Evolutionary conservation across 208 protist species (phyloP).

Genomic region (Naegleria lovaniensis): DNA sequence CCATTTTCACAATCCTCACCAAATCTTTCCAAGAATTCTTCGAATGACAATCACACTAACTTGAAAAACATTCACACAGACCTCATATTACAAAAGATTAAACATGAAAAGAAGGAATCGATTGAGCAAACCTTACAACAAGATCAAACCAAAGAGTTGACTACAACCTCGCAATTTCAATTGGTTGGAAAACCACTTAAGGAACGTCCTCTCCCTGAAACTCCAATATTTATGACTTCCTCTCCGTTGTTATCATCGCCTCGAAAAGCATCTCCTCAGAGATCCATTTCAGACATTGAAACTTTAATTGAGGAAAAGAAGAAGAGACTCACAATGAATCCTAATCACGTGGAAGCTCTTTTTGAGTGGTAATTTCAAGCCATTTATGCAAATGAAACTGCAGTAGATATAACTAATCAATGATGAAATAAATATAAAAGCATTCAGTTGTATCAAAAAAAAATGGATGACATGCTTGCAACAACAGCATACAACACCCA

Average conservation of each 20-base stretch:
- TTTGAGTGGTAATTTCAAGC: not conserved
- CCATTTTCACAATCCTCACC: not conserved
- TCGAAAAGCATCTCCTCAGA: not conserved
- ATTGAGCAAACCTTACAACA: not conserved
- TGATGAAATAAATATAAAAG: too few relatives aligned
- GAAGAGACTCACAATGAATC: not conserved
- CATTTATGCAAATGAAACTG: too few relatives aligned
- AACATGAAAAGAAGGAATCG: not conserved
- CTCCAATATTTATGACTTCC: not conserved
- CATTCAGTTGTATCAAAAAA: too few relatives aligned
- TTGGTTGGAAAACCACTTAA: not conserved
- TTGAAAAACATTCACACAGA: not conserved
- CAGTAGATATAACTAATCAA: too few relatives aligned
- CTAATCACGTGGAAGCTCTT: not conserved
- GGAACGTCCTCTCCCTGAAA: not conserved
- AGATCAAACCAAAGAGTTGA: not conserved
- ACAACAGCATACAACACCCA: too few relatives aligned
- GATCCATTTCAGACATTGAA: not conserved
- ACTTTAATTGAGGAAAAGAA: not conserved
- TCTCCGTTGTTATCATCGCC: not conserved
- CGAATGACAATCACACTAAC: not conserved
- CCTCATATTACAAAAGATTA: not conserved
- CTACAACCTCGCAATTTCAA: not conserved
- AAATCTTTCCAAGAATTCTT: not conserved
- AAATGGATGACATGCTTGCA: too few relatives aligned